These are phyloP conservation scores for Glomus cerebriforme DNA, from an alignment of 192 early-diverging fungal species.

Conservation along the genomic window DNA sequence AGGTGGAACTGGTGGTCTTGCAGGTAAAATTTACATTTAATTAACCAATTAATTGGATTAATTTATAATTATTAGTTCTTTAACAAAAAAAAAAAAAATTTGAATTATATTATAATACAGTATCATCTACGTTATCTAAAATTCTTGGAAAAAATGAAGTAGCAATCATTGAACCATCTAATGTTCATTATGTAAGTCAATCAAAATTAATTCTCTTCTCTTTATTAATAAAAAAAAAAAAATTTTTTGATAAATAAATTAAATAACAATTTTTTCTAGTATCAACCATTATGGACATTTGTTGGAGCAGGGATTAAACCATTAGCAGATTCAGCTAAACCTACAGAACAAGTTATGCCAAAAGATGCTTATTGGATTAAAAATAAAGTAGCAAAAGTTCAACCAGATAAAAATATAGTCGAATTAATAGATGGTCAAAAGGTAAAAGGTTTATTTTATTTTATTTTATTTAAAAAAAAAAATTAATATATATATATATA, in stretches of 20 bases:
- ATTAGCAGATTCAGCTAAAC: slow-evolving; percentile 65
- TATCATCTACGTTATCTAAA: slow-evolving; percentile 68
- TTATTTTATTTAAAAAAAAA: background rate
- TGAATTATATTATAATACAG: slow-evolving; percentile 40
- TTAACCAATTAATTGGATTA: background rate
- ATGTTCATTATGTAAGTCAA: slow-evolving; percentile 62
- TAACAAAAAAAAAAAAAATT: background rate
- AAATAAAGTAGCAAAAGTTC: slow-evolving; percentile 66
- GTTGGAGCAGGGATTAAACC: slow-evolving; percentile 85
- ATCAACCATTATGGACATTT: slow-evolving; percentile 91
- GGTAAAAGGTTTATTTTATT: slow-evolving; percentile 37
- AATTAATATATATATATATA: no score
- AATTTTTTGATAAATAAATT: background rate
- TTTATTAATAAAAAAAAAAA: no score
- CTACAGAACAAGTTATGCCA: slow-evolving; percentile 73
- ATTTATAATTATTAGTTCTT: background rate
- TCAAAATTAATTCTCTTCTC: no score
- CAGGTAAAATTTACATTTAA: slow-evolving; percentile 35
- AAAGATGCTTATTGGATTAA: slow-evolving; percentile 74
- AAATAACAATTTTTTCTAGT: slow-evolving; percentile 43
- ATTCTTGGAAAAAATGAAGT: slow-evolving; percentile 65
- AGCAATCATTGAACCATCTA: slow-evolving; percentile 75
- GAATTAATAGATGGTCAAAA: slow-evolving; percentile 62
- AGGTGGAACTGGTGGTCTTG: slow-evolving; percentile 57
- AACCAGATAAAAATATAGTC: slow-evolving; percentile 72